Evolutionary conservation across 805 yeast genomes (phyloP).

Genomic region (Kodamaea kaohsiungensis): DNA sequence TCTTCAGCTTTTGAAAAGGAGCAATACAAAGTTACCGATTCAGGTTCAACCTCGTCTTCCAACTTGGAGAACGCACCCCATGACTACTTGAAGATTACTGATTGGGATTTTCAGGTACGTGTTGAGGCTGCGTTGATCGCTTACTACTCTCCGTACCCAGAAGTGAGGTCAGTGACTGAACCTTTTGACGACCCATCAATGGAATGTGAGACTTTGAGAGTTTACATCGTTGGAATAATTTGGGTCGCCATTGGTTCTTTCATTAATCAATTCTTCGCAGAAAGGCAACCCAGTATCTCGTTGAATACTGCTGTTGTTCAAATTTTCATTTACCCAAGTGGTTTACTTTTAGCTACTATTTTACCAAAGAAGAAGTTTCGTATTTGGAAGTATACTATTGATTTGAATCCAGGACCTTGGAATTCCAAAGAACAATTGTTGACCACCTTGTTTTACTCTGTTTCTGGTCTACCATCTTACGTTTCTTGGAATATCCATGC

Average conservation of each 20-base stretch:
- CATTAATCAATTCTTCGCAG: constrained; percentile 56
- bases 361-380: constrained; percentile 36
- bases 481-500: constrained; percentile 13
- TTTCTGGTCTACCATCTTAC: constrained; percentile 29
- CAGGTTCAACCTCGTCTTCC: neutral
- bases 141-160: constrained; percentile 44
- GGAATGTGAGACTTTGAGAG: constrained; percentile 56
- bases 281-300: constrained; percentile 51
- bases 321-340: constrained; percentile 48
- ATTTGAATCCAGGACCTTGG: constrained; percentile 66
- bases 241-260: constrained; percentile 56
- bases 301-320: constrained; percentile 47
- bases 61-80: neutral
- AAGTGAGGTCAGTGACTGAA: constrained; percentile 40
- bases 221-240: constrained; percentile 52
- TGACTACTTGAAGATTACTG: constrained; percentile 21
- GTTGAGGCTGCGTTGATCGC: constrained; percentile 41
- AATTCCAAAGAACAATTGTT: constrained; percentile 65
- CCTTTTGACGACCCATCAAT: constrained; percentile 51
- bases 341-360: constrained; percentile 32
- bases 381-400: constrained; percentile 36
- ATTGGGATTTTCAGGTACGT: constrained; percentile 37
- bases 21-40: neutral
- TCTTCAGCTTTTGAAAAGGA: constrained; percentile 2
- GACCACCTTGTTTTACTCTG: constrained; percentile 47